A percentile compares a stretch with the other conserved stretches of the same genome.
Evolutionary conservation across 495 filamentous ascomycete species (phyloP).

Genomic region (Penicillium herquei): DNA sequence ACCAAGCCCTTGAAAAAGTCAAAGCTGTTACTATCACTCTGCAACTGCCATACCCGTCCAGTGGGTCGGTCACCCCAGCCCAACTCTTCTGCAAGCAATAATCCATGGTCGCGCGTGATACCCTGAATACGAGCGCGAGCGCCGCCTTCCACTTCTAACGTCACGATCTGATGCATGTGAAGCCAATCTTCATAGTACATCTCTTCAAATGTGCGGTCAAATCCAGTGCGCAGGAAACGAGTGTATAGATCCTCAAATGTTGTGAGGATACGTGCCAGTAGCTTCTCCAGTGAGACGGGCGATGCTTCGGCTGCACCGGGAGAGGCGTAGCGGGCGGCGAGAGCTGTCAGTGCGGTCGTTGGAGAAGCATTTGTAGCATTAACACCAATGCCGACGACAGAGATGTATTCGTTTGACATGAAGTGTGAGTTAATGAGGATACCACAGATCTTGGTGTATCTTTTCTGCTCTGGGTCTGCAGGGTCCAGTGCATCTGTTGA

Average conservation of each 20-base stretch:
- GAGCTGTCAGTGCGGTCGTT: slow-evolving; percentile 79
- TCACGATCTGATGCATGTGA: slow-evolving; percentile 87
- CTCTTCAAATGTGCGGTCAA: slow-evolving; percentile 66
- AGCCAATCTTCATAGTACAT: slow-evolving; percentile 88
- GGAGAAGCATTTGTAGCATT: slow-evolving; percentile 85
- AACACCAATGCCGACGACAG: slow-evolving; percentile 85
- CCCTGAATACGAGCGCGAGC: slow-evolving; percentile 79
- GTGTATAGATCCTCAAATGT: slow-evolving; percentile 76
- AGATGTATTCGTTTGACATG: slow-evolving; percentile 71
- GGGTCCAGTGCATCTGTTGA: slow-evolving; percentile 69
- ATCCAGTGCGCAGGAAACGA: slow-evolving; percentile 70
- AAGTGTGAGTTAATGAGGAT: slow-evolving; percentile 91
- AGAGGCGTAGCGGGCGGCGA: slow-evolving; percentile 47
- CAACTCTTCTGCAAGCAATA: slow-evolving; percentile 81
- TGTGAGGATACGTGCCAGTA: slow-evolving; percentile 79
- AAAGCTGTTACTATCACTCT: slow-evolving; percentile 98
- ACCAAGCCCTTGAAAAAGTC: slow-evolving; percentile 93
- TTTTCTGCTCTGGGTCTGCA: slow-evolving; percentile 51
- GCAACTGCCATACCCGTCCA: slow-evolving; percentile 76
- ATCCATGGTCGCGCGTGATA: slow-evolving; percentile 84
- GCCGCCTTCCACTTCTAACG: slow-evolving; percentile 78
- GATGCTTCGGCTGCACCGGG: slow-evolving; percentile 24
- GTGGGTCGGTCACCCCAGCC: slow-evolving; percentile 68
- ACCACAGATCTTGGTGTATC: slow-evolving; percentile 89
- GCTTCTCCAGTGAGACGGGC: slow-evolving; percentile 72